A percentile compares a stretch with the other conserved stretches of the same genome.
Conservation (phyloP, 2,329 filamentous ascomycete species). For the Colletotrichum noveboracense region DNA sequence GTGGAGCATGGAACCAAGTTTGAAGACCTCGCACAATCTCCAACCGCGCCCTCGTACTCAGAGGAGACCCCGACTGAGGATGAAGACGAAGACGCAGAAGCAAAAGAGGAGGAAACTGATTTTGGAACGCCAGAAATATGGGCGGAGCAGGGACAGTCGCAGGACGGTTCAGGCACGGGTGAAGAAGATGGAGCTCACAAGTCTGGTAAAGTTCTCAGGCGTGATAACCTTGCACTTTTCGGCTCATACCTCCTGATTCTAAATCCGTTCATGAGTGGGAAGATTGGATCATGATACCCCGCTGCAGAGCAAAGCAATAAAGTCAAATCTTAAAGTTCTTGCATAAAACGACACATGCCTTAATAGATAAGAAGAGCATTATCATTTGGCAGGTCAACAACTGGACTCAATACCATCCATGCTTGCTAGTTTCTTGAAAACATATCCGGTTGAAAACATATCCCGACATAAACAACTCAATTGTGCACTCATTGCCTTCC, state of each 20-base stretch:
- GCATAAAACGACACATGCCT: too few species aligned
- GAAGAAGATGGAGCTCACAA: neutral
- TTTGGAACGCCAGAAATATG: neutral
- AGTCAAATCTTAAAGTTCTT: neutral
- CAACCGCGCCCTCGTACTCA: neutral
- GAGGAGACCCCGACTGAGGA: neutral
- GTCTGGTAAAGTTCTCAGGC: neutral
- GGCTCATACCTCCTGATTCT: neutral
- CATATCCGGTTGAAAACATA: fast-evolving
- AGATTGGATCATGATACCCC: neutral
- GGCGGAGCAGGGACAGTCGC: neutral
- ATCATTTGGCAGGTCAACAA: too few species aligned
- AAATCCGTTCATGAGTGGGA: neutral
- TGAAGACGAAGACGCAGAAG: neutral
- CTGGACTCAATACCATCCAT: too few species aligned
- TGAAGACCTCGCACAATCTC: neutral
- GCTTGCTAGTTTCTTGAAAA: fast-evolving
- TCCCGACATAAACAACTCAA: neutral
- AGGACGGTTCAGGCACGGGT: neutral
- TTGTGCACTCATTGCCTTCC: neutral
- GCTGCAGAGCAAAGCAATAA: neutral
- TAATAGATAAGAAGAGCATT: too few species aligned
- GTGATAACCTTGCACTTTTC: neutral
- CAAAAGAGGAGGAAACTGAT: neutral
- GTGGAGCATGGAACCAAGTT: neutral